Evolutionary conservation across 202 grass and related monocot genomes (phyloP), one percentile per base, ranked within the genome.

Genomic region (Schoenoplectus triqueter): DNA sequence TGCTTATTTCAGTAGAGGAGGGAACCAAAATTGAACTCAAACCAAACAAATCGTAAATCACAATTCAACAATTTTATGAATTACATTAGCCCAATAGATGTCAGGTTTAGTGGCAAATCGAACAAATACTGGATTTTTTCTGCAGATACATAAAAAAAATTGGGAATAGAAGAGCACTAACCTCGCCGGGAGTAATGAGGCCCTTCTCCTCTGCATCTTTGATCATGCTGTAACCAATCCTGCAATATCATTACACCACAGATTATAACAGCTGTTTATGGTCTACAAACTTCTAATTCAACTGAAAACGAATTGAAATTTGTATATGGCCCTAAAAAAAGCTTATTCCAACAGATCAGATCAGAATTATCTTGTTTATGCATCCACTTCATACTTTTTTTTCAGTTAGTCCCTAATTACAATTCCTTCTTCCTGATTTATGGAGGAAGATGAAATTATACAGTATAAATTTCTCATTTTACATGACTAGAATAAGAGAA

Each of bases 141-240:
- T 31, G 8, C 10, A 44, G 55, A 65, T 70, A 83, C 72, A 56
- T 3, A 22, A 15, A 69, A 31, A 31, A 31, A 31, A 31, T 31
- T 31, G 31, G 31, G 31, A 31, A 31, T 31, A 39, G 52, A 18
- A 20, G 11, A 52, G 10, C 13, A 50, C 22, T 87, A 73, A 92
- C 91, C 91, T 69, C 61, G 61, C 91, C 88, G 67, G 91, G 91
- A 80, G 86, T 85, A 40, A 92, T 90, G 10, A 86, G 80, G 11
- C 91, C 91, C 51, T 90, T 92, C 78, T 90, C 86, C 84, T 92
- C 88, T n/a, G 91, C 91, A 85, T 92, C 88, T 19, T 67, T 52
- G 47, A 90, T 92, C 91, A 92, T 92, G 42, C 91, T 92, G 48
- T 92, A 90, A 14, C 88, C 91, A 45, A 92, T 90, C 86, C 91